These are phyloP conservation scores for Lycium barbarum DNA, from an alignment of 257 asterid species.

Conservation along the genomic window DNA sequence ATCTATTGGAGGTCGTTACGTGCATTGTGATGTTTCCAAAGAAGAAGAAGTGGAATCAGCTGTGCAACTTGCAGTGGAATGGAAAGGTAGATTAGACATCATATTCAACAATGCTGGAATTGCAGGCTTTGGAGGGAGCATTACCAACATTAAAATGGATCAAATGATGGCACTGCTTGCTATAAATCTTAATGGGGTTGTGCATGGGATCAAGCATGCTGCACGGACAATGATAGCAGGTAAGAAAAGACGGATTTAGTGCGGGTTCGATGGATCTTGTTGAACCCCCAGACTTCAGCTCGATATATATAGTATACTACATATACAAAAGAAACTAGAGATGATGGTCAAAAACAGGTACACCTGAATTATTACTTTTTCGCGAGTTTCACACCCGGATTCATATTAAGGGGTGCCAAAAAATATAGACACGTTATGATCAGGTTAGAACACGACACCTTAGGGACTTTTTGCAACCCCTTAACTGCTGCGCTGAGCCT, in stretches of 20 bases:
- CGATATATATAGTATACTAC: too few relatives aligned
- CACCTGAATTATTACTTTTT: too few relatives aligned
- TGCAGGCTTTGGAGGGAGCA: slow-evolving; percentile 28
- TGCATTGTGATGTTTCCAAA: slow-evolving; percentile 18
- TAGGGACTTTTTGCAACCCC: too few relatives aligned
- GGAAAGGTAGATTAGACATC: slow-evolving; percentile 28
- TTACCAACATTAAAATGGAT: slow-evolving; percentile 23
- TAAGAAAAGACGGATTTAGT: background rate
- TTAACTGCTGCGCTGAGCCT: too few relatives aligned
- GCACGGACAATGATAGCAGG: slow-evolving; percentile 28
- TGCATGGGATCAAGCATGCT: slow-evolving; percentile 18
- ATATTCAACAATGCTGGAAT: slow-evolving; percentile 31
- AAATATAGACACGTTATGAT: too few relatives aligned
- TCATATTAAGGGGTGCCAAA: too few relatives aligned
- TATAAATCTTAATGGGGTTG: slow-evolving; percentile 15
- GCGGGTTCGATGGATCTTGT: background rate
- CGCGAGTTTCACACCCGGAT: too few relatives aligned
- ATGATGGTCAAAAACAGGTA: too few relatives aligned
- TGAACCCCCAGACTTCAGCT: too few relatives aligned
- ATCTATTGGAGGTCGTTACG: slow-evolving; percentile 19
- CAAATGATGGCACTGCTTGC: slow-evolving; percentile 11
- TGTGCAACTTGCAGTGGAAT: slow-evolving; percentile 17
- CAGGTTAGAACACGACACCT: too few relatives aligned
- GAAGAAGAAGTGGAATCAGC: slow-evolving; percentile 27
- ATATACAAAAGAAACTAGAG: too few relatives aligned